phyloP scores from a whole-genome alignment of 192 early-diverging fungal species.

The Coemansia sp. region DNA sequence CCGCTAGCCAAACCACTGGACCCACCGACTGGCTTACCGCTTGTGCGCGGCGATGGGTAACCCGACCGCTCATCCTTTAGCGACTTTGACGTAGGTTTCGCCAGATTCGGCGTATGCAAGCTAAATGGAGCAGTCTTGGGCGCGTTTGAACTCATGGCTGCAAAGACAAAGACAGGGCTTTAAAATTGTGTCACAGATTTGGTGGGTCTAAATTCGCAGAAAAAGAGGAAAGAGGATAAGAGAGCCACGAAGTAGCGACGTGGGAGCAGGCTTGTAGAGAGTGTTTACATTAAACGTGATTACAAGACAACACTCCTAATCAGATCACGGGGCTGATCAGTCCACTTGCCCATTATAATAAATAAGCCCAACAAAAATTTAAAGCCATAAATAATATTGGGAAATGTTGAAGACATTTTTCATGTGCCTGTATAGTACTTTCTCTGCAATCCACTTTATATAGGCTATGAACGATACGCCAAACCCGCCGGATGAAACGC shows the following conservation, averaged over 20 bases:
- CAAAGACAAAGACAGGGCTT: background rate
- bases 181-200: background rate
- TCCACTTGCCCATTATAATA: background rate
- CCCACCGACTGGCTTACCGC: constrained; percentile 13
- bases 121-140: constrained; percentile 21
- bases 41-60: constrained; percentile 29
- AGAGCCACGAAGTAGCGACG: background rate
- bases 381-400: background rate
- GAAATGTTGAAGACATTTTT: background rate
- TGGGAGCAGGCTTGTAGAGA: background rate
- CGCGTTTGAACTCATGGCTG: constrained; percentile 18
- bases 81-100: constrained; percentile 4
- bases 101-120: constrained; percentile 8
- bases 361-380: background rate
- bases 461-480: constrained; percentile 44
- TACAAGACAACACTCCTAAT: background rate
- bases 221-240: background rate
- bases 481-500: constrained; percentile 50
- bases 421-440: background rate
- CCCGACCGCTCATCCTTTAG: constrained; percentile 30
- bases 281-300: constrained; percentile 12
- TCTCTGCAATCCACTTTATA: background rate
- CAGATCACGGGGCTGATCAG: too few relatives aligned
- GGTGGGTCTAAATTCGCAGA: background rate
- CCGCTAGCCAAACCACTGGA: background rate